Percentiles rank a stretch among this genome's conserved stretches.
phyloP scores from a whole-genome alignment of 495 filamentous ascomycete genomes.

The Aspergillus leporis region DNA sequence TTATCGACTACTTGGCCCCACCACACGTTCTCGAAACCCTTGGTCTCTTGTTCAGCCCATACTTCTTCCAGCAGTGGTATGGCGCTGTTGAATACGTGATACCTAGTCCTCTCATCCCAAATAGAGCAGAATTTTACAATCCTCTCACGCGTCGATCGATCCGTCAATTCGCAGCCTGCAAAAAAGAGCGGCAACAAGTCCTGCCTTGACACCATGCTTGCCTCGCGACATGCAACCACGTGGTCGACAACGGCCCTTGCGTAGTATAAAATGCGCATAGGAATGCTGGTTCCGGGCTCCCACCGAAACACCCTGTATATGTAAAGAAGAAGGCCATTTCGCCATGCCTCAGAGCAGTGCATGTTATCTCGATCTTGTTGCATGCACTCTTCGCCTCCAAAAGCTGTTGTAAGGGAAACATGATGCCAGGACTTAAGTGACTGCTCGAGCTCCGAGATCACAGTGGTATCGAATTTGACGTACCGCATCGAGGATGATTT shows the following conservation, averaged over 20 bases:
- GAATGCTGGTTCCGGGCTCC: neutral
- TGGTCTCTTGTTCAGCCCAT: constrained; percentile 2
- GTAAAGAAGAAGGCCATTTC: constrained; percentile 5
- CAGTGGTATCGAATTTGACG: neutral
- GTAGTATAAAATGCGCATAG: neutral
- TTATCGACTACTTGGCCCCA: constrained; percentile 1
- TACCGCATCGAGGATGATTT: neutral
- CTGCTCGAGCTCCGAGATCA: neutral
- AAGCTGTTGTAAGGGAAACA: neutral
- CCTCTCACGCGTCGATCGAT: neutral
- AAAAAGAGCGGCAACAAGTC: constrained; percentile 3
- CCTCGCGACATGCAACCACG: constrained; percentile 4
- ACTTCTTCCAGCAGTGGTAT: constrained; percentile 1
- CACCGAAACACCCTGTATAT: neutral
- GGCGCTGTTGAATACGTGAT: neutral
- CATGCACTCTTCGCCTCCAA: neutral
- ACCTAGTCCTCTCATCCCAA: constrained; percentile 1
- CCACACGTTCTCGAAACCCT: constrained; percentile 7
- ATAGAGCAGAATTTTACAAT: neutral
- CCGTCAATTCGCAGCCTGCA: constrained; percentile 2
- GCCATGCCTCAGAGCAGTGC: constrained; percentile 9
- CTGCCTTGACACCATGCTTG: neutral
- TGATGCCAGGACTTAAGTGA: constrained; percentile 2
- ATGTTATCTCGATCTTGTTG: constrained; percentile 1
- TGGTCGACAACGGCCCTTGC: constrained; percentile 3